phyloP scores from a whole-genome alignment of 2,329 filamentous ascomycete species.

The Penicillium nordicum region DNA sequence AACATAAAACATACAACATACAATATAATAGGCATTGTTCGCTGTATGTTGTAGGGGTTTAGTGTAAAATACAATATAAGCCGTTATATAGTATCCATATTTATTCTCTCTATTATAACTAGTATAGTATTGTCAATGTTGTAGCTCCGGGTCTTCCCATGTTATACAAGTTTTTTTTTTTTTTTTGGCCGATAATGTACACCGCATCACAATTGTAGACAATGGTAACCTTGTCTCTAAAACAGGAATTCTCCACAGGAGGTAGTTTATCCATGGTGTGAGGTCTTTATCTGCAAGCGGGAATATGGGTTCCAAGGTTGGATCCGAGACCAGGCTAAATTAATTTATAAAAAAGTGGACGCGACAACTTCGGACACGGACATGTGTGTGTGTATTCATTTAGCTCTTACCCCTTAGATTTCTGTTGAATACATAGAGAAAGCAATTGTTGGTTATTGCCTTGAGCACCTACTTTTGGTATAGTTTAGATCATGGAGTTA shows the following conservation, averaged over 20 bases:
- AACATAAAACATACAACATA: not conserved
- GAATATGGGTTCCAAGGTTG: conserved; percentile 1
- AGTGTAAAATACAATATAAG: not conserved
- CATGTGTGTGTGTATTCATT: not conserved
- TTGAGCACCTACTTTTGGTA: not conserved
- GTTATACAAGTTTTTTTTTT: not conserved
- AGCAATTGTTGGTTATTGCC: not conserved
- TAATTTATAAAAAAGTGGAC: conserved; percentile 16
- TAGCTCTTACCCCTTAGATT: conserved; percentile 7
- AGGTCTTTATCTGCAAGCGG: not conserved
- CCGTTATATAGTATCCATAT: not conserved
- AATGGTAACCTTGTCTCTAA: conserved; percentile 13
- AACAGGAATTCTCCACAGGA: conserved; percentile 8
- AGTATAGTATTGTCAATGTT: not conserved
- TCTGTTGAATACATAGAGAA: not conserved
- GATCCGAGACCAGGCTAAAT: conserved; percentile 19
- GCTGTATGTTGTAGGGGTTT: not conserved
- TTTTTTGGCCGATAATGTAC: not conserved
- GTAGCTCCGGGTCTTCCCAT: conserved; percentile 2
- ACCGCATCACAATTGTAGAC: conserved; percentile 6
- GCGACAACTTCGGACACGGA: not conserved
- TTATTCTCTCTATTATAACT: not conserved
- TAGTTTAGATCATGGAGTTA: not conserved
- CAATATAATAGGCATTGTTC: not conserved
- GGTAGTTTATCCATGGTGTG: conserved; percentile 1